Base-by-base conservation (phyloP, 192 early-diverging fungal genomes). In the Linnemannia schmuckeri region DNA sequence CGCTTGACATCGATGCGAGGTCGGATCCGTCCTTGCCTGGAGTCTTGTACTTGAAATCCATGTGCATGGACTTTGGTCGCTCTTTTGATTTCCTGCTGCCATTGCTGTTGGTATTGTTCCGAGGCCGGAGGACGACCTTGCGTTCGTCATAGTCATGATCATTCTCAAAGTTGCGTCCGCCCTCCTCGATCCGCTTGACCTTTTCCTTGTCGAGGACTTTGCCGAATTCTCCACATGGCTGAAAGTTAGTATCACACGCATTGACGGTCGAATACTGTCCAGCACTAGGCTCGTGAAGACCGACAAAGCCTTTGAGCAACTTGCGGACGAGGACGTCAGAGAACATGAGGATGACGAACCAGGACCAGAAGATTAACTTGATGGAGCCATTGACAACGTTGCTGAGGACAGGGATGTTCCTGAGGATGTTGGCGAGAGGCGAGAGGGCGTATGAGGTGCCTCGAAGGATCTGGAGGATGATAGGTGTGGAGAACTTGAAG, bases 161-260 rank as follows among this genome's bases (percentile, higher is more conserved):
- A 20, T 76, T 76, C 42, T 81, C 79, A 78, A 87, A 87, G 72
- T 87, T 76, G 35, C 69, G 75, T 63, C 85, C 85, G 7, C 85
- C 85, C 30, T 81, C 85, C 35, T 87, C 85, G 30, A 87, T 87
- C 40, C 81, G 78, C 17, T 27, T 63, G 30, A 83, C 72, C 54
- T 81, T 83, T 84, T 81, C 87, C 79, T 75, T 54, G 75, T 84
- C 82, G 22, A 83, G 72, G 20, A 75, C 49, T 47, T 88, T 84
- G n/a, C 82, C 87, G 75, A 88, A 88, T 47, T 81, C 72, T 24
- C 87, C 87, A 71, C 82, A 88, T 7, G 87, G 87, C 27, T 88
- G 87, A 63, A 88, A 88, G 27, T 88, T 83, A 10, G 82, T 81
- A 54, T 88, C 87, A 41, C 82, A 88, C 35, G 87, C 87, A 75